Conservation (phyloP, 352 stramenopile species). For the Phytophthora megakarya region DNA sequence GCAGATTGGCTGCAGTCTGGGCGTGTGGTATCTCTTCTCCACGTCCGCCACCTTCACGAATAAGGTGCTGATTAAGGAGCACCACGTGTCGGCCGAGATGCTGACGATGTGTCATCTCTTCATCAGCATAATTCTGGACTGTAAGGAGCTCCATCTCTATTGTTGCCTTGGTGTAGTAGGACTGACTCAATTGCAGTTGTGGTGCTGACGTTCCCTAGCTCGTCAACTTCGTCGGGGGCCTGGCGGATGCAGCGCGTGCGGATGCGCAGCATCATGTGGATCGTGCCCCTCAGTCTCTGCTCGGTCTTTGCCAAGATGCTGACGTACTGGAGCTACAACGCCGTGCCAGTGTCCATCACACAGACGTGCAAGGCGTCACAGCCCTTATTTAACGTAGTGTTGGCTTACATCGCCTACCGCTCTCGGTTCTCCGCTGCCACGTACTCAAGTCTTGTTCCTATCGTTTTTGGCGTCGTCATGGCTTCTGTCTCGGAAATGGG, state of each 20-base stretch:
- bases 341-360: slow-evolving; percentile 80
- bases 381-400: slow-evolving; percentile 87
- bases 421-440: slow-evolving; percentile 75
- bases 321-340: slow-evolving; percentile 90
- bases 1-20: slow-evolving; percentile 43
- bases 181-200: slow-evolving; percentile 53
- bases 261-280: slow-evolving; percentile 71
- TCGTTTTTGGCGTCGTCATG: slow-evolving; percentile 82
- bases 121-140: slow-evolving; percentile 77
- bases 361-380: slow-evolving; percentile 89
- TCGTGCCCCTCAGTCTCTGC: slow-evolving; percentile 81
- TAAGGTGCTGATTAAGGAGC: slow-evolving; percentile 87
- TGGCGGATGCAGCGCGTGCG: slow-evolving; percentile 73
- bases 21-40: slow-evolving; percentile 86
- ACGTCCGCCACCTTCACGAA: slow-evolving; percentile 83
- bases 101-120: slow-evolving; percentile 87
- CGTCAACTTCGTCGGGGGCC: slow-evolving; percentile 40
- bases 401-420: slow-evolving; percentile 75
- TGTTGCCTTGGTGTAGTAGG: not conserved
- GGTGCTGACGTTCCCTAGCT: slow-evolving; percentile 71
- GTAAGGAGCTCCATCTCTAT: slow-evolving; percentile 33
- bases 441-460: slow-evolving; percentile 82
- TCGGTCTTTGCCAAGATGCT: slow-evolving; percentile 81
- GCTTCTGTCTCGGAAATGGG: slow-evolving; percentile 87
- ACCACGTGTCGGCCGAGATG: slow-evolving; percentile 85